Base-by-base conservation (phyloP, 148 eudicot genomes). In the Amaranthus hypochondriacus region DNA sequence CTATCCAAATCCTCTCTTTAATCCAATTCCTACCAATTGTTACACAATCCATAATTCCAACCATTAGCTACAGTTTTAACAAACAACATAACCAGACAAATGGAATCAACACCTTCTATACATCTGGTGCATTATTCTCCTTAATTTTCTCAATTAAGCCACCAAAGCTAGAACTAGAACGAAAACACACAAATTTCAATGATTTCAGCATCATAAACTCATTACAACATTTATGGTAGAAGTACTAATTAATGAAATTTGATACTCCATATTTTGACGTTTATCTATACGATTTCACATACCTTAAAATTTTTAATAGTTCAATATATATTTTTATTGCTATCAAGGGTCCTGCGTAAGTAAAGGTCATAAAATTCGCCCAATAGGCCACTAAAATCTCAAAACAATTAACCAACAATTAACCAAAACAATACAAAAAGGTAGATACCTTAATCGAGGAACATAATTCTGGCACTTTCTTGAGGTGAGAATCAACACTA, bases 381-480 rank as follows among this genome's bases (percentile, higher is more conserved):
- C 18, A 18, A 18, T 18, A 18, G 18, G 18, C 18, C 18, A 18
- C 18, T 18, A 28, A 0, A 9, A 63, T 10, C 67, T 9, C 47
- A 39, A 7, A 28, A 62, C 9, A 62, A 42, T 28, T 28, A 28
- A 28, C 39, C 75, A 4, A 56, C 4, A 62, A 51, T 18, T 13
- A 53, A 51, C 2, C 50, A 62, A 46, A 15, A 62, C 11, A 48
- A 4, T 18, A 9, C 51, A 56, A 48, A 56, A 63, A 2, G 66
- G 0, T 3, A 47, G 11, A 6, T 83, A 95, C 98, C 98, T 95
- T 95, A 0, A 92, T 86, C 48, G 97, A 87, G 10, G 74, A 77
- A 73, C 97, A 95, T 3, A 95, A 89, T 10, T 95, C 86, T 28
- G 97, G 97, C 47, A 95, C 83, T 57, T 89, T 81, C 59, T 84